These are phyloP conservation scores for Leptographium procerum DNA, from an alignment of 2,329 filamentous ascomycete genomes.

Conservation along the genomic window DNA sequence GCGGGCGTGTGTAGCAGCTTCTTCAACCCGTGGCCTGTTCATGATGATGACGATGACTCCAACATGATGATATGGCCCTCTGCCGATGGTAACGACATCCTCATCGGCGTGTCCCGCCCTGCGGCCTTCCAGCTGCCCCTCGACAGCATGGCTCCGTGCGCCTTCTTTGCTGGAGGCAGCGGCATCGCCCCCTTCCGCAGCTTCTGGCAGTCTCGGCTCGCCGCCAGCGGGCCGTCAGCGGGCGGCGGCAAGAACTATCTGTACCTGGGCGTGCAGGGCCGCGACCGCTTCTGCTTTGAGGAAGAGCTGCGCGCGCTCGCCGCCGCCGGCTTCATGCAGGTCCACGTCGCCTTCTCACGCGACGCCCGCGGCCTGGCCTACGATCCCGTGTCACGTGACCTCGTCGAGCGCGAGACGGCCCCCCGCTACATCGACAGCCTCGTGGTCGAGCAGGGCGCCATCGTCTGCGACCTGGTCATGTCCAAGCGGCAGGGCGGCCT, in stretches of 20 bases:
- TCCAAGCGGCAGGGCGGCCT: conserved; percentile 42
- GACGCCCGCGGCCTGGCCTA: conserved; percentile 36
- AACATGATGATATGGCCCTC: too few relatives aligned
- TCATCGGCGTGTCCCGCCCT: conserved; percentile 40
- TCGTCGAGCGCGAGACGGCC: conserved; percentile 36
- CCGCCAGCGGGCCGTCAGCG: conserved; percentile 16
- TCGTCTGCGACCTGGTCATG: conserved; percentile 43
- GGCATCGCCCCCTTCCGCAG: conserved; percentile 42
- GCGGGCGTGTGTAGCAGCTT: conserved; percentile 42
- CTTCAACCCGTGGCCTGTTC: conserved; percentile 35
- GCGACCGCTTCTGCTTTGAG: conserved; percentile 40
- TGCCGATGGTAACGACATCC: conserved; percentile 19
- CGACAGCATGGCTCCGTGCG: conserved; percentile 36
- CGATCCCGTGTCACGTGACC: conserved; percentile 26
- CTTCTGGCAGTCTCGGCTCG: conserved; percentile 38
- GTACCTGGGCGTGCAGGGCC: conserved; percentile 40
- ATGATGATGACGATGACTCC: background rate
- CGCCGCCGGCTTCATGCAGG: conserved; percentile 36
- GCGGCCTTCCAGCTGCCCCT: conserved; percentile 40
- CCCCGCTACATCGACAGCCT: conserved; percentile 41
- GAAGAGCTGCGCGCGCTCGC: conserved; percentile 34
- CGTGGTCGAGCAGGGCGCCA: conserved; percentile 38
- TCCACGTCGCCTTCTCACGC: conserved; percentile 40
- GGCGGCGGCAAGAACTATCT: conserved; percentile 36
- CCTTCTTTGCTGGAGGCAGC: conserved; percentile 41